Conservation (phyloP, 768 basidiomycete genomes). For the Boletus fagicola region DNA sequence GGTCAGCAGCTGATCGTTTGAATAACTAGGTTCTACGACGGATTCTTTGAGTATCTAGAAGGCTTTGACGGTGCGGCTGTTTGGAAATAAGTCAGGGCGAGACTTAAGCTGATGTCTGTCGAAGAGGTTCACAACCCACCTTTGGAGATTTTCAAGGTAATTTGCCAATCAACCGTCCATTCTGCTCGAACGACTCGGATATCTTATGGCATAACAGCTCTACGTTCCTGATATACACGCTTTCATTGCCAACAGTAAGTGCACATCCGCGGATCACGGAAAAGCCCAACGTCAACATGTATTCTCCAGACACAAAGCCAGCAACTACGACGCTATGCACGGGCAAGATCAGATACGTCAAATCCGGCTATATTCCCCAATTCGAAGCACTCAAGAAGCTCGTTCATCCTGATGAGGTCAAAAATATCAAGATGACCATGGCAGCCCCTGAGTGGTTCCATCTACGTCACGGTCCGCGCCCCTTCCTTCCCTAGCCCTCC, state of each 20-base stretch:
- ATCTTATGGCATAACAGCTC: constrained; percentile 13
- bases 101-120: constrained; percentile 2
- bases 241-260: constrained; percentile 21
- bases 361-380: constrained; percentile 61
- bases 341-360: constrained; percentile 62
- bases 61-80: constrained; percentile 25
- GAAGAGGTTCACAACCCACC: constrained; percentile 25
- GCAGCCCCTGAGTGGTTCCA: constrained; percentile 74
- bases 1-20: not conserved
- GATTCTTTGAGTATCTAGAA: constrained; percentile 28
- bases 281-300: not conserved
- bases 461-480: constrained; percentile 54
- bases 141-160: constrained; percentile 28
- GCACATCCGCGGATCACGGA: not conserved
- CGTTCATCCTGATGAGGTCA: constrained; percentile 60
- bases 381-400: constrained; percentile 59
- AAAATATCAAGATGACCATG: constrained; percentile 67
- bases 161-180: too few species aligned
- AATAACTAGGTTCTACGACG: constrained; percentile 26
- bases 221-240: constrained; percentile 28
- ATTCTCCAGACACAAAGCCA: constrained; percentile 20
- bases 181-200: not conserved
- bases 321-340: constrained; percentile 32
- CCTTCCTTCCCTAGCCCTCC: not conserved
- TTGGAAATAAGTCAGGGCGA: not conserved